Evolutionary conservation across 1,284 basidiomycete genomes (phyloP), one percentile per base, ranked within the genome.

Genomic region (Ceratobasidium sp.): DNA sequence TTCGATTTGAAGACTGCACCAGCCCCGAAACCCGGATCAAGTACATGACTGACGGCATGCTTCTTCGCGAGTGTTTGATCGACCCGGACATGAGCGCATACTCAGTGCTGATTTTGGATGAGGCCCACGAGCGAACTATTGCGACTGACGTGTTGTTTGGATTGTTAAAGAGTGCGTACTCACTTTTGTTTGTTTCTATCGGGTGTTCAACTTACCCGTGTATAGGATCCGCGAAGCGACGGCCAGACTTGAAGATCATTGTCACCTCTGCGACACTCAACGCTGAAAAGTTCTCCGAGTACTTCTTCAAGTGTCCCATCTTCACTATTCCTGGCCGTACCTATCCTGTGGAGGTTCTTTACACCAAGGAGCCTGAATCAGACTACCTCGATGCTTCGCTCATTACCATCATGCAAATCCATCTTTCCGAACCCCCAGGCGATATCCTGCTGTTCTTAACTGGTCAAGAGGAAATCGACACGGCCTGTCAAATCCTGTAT

Each of bases 301-400:
- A 98, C 86, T 99, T 99, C 85, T 97, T 91, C 80, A 94, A 92
- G 23, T 98, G 96, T 81, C 96, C 97, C 12, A 98, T 99, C 82
- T 98, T 99, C 85, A 98, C 97, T n/a, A 99, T 99, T 76, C 97
- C 97, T 14, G 97, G 97, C 76, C 91, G 96, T 77, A 96, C 96
- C n/a, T 98, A 93, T 83, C 97, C 97, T 1, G 97, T 99, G 75
- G 97, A 99, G 81, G 88, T 95, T 52, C 85, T 99, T 23, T 98
- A 99, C 83, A 98, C 97, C 76, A 98, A 98, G 81, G 97, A 99
- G 79, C 97, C 97, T 0, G 97, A 99, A 81, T 88, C 88, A n/a
- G 97, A 99, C 81, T 99, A 99, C 81, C 88, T 99, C 74, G 97
- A 99, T 78, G 96, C 97, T 0, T 94, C 96, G 23, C 89, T 99